Base-by-base conservation (phyloP, 2,329 filamentous ascomycete genomes). In the Chaetoscypha palmicola region DNA sequence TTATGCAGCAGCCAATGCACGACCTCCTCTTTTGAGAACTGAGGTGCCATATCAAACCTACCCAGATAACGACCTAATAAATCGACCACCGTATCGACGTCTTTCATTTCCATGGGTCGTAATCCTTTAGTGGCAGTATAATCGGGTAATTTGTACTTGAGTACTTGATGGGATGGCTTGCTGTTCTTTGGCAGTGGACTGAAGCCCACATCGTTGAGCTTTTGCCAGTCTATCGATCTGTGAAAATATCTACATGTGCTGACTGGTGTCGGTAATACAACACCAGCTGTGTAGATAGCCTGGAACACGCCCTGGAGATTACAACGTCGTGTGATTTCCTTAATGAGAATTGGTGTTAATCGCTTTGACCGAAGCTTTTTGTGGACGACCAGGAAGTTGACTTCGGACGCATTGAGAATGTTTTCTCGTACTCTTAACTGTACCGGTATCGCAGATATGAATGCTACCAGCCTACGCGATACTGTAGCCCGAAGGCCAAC, bases 341-440 rank as follows among this genome's bases (percentile, higher is more conserved):
- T 96, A 72, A 98, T 98, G 41, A 98, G 78, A 2, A 97, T 85
- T 0, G 92, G 92, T 0, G 92, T 82, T 33, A 98, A 79, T 42
- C 92, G 83, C 71, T 97, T 96, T 46, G 86, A 81, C 39, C 92
- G 86, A 23, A 98, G 79, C 68, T 97, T 97, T 74, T 97, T 97
- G 74, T 98, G 92, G 43, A 98, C 83, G 61, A 90, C 94, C 54
- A 98, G 81, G 68, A 97, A 98, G 71, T 98, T 98, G 68, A 98
- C 92, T 65, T 98, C 92, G 38, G 86, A 89, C 55, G 86, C 83
- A 50, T 81, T 77, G 48, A 98, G 68, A 45, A 77, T 68, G 47
- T 85, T 85, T 47, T 83, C 72, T 51, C 90, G 85, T 33, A 98
- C 81, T 41, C 84, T 81, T 45, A 98, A 72, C 52, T 82, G 76